phyloP scores from a whole-genome alignment of 129 eudicot genomes.

The Deinandra increscens region DNA sequence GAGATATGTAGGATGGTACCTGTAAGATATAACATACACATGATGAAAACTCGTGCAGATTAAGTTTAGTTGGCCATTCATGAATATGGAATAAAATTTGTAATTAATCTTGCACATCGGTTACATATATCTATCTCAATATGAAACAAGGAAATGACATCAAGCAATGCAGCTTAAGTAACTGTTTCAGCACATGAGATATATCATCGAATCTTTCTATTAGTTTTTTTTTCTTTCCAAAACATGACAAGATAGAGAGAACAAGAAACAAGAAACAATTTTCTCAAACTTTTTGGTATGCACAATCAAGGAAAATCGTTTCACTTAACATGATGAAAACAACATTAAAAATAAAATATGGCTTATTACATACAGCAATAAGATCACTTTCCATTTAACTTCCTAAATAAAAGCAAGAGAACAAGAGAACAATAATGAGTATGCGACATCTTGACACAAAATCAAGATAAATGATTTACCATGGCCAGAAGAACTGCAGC shows the following conservation, averaged over 20 bases:
- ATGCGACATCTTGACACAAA: too few relatives aligned
- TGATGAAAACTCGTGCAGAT: not conserved
- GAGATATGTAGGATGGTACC: constrained; percentile 99
- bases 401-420: too few relatives aligned
- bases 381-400: not conserved
- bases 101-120: not conserved
- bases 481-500: constrained; percentile 93
- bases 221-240: not conserved
- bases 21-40: constrained; percentile 30
- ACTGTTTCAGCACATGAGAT: not conserved
- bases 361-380: constrained; percentile 3
- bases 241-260: not conserved
- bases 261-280: not conserved
- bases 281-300: not conserved
- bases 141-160: not conserved
- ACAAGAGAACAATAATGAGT: too few relatives aligned
- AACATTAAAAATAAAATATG: not conserved
- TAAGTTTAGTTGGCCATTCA: not conserved
- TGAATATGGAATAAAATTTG: not conserved
- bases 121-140: not conserved
- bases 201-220: not conserved
- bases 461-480: constrained; percentile 53
- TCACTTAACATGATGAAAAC: not conserved
- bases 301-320: not conserved
- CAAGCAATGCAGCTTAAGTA: constrained; percentile 7